Conservation (phyloP, 2,329 filamentous ascomycete genomes). For the Arthrobotrys musiformis region DNA sequence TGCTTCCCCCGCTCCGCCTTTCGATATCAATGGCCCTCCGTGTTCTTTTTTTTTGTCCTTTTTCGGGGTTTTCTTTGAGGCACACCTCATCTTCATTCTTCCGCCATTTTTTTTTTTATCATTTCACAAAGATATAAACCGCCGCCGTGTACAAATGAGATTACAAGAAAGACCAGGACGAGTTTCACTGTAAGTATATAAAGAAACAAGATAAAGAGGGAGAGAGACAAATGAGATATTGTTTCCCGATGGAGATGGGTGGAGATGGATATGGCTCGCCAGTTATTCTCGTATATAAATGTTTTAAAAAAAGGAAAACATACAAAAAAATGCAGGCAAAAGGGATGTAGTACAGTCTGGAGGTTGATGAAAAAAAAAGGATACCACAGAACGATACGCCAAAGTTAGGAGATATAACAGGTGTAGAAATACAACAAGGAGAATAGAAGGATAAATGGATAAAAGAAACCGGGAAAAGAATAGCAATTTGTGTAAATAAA, state of each 20-base stretch:
- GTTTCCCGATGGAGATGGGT: slow-evolving; percentile 7
- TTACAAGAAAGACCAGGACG: background rate
- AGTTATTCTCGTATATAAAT: slow-evolving; percentile 6
- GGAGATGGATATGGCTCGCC: slow-evolving; percentile 26
- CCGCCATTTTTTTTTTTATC: slow-evolving; percentile 9
- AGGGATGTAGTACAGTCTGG: slow-evolving; percentile 45
- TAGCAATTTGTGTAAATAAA: background rate
- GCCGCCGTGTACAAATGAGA: slow-evolving; percentile 23
- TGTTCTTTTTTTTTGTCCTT: background rate
- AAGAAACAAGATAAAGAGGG: background rate
- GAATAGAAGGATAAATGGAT: slow-evolving; percentile 18
- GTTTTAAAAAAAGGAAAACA: background rate
- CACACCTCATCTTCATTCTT: background rate
- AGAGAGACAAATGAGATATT: slow-evolving; percentile 5
- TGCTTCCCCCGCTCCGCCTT: background rate
- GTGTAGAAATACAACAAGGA: slow-evolving; percentile 53
- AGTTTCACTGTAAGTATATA: background rate
- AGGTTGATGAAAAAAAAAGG: background rate
- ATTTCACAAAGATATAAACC: background rate
- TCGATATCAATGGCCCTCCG: too few species aligned
- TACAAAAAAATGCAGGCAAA: background rate
- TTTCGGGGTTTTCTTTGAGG: background rate
- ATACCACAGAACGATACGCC: slow-evolving; percentile 30
- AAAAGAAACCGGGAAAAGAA: background rate
- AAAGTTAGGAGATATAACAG: slow-evolving; percentile 14